Conservation (phyloP, 805 yeast genomes). For the Schwanniomyces sp. region DNA sequence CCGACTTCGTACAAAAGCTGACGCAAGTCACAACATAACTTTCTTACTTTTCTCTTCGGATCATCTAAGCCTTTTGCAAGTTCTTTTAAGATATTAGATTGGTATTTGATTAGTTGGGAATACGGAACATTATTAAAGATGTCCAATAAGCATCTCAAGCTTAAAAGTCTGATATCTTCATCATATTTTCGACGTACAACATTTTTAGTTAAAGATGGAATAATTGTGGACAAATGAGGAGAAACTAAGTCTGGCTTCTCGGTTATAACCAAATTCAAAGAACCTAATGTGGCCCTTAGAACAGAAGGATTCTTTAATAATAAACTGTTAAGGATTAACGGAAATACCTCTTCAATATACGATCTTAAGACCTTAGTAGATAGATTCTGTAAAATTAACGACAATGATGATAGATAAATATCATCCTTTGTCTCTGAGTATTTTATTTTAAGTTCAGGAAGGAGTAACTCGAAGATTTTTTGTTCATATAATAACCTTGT, state of each 20-base stretch:
- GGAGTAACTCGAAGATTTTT: conserved; percentile 60
- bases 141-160: conserved; percentile 54
- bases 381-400: conserved; percentile 65
- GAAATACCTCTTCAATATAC: conserved; percentile 63
- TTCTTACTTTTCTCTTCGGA: conserved; percentile 69
- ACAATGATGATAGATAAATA: conserved; percentile 62
- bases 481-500: conserved; percentile 78
- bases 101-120: conserved; percentile 51
- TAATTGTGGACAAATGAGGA: conserved; percentile 54
- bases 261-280: conserved; percentile 52
- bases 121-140: conserved; percentile 42
- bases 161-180: conserved; percentile 52
- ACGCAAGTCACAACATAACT: conserved; percentile 74
- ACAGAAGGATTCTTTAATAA: conserved; percentile 47
- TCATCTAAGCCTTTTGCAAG: conserved; percentile 66
- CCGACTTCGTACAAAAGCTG: conserved; percentile 65
- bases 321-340: conserved; percentile 69
- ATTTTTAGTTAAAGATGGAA: conserved; percentile 50
- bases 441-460: conserved; percentile 54
- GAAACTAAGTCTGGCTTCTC: conserved; percentile 55
- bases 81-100: conserved; percentile 45
- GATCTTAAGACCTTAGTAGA: conserved; percentile 63
- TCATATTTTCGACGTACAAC: conserved; percentile 15
- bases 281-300: conserved; percentile 59
- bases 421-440: conserved; percentile 45